Base-by-base conservation (phyloP, 2,329 filamentous ascomycete genomes). In the Calonectria pteridis region DNA sequence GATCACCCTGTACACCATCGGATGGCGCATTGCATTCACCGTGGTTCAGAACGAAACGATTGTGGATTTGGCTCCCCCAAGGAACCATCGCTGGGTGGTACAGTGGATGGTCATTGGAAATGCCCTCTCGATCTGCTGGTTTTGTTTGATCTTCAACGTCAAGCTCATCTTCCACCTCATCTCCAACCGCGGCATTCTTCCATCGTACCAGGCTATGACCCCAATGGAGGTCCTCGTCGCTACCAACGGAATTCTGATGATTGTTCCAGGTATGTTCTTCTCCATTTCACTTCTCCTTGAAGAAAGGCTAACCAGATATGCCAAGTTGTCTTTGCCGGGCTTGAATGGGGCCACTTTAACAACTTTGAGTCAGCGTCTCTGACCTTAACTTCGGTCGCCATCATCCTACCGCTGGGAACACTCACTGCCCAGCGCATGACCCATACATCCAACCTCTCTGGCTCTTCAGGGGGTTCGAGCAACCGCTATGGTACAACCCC, bases 171-270 rank as follows among this genome's bases (percentile, higher is more conserved):
- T 83, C 26, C 89, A 91, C 77, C 84, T 91, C 73, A 80, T 85
- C 53, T 79, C 82, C 11, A 88, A 88, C 75, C 84, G 88, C 31
- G 87, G 85, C 59, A 80, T 91, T 9, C 83, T 91, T 1, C 86
- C 86, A 0, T 82, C 82, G 0, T 81, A 84, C 4, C 83, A 83
- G 63, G 82, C 84, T 0, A 78, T 91, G 49, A 88, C 82, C 0
- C 85, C 88, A 6, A 88, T 91, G 84, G 89, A 91, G 76, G 85
- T 90, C 10, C 83, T 91, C 29, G 85, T 90, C 65, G 88, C 90
- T 77, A 89, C 88, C 63, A 91, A 91, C 46, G 89, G 89, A 14
- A 75, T 90, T 1, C 82, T 91, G 68, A 91, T 91, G 90, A 76
- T 90, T 20, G 80, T 90, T 13, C 89, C 89, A n/a, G 87, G 89